Evolutionary conservation across 805 yeast species (phyloP).

Genomic region (Wickerhamomyces canadensis): DNA sequence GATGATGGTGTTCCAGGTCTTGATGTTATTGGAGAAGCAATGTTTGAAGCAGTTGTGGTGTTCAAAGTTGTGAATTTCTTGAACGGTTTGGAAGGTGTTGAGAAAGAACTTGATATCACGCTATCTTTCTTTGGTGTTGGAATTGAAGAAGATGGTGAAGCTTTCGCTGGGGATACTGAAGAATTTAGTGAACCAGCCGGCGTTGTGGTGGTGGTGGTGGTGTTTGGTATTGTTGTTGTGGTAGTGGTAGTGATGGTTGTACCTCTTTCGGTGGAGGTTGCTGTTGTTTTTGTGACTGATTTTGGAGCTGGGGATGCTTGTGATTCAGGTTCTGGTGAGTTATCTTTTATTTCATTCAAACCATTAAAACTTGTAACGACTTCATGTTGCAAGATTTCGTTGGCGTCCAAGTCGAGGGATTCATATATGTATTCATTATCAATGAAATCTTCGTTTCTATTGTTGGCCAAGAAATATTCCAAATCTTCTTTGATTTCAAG

Average conservation of each 20-base stretch:
- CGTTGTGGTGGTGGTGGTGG: slow-evolving; percentile 3
- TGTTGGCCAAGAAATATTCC: slow-evolving; percentile 85
- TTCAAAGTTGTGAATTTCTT: slow-evolving; percentile 3
- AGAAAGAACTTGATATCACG: slow-evolving; percentile 28
- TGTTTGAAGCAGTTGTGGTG: slow-evolving; percentile 3
- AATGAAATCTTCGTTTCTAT: slow-evolving; percentile 85
- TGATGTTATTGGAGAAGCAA: slow-evolving; percentile 2
- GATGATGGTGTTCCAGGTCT: slow-evolving; percentile 6
- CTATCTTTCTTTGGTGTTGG: slow-evolving; percentile 21
- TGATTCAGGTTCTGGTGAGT: slow-evolving; percentile 4
- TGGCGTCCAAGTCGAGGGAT: slow-evolving; percentile 63
- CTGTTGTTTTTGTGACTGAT: no score
- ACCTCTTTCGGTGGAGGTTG: no score
- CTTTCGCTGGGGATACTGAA: neutral
- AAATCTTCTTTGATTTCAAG: slow-evolving; percentile 82
- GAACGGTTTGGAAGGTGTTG: slow-evolving; percentile 1
- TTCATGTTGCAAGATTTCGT: slow-evolving; percentile 46
- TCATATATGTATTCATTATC: slow-evolving; percentile 94
- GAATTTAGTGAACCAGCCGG: neutral
- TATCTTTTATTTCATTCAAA: slow-evolving; percentile 4
- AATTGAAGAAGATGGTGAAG: neutral
- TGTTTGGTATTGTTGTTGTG: slow-evolving; percentile 2
- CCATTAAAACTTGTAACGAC: slow-evolving; percentile 31
- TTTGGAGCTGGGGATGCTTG: no score
- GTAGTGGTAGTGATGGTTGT: slow-evolving; percentile 1